Conservation (phyloP, 148 eudicot species). For the Persicaria maculosa region DNA sequence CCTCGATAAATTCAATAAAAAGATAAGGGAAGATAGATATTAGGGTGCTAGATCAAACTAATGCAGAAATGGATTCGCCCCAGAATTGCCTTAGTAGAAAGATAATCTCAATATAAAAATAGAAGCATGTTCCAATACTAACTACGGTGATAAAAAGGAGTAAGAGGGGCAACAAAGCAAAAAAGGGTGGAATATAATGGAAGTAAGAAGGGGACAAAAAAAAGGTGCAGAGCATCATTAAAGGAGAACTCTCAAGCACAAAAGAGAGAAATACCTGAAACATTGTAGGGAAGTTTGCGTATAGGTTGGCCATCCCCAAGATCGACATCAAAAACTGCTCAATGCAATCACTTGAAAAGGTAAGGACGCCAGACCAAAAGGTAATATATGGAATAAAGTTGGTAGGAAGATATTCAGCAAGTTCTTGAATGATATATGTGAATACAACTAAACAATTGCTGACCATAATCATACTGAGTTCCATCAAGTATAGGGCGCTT, state of each 20-base stretch:
- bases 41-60: not conserved
- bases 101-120: not conserved
- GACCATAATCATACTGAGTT: conserved; percentile 77
- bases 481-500: conserved; percentile 69
- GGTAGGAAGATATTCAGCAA: not conserved
- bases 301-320: conserved; percentile 96
- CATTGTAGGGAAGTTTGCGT: conserved; percentile 90
- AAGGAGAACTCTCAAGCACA: conserved; percentile 2
- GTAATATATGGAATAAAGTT: not conserved
- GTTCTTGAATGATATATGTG: not conserved
- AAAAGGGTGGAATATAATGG: not conserved
- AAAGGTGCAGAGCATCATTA: not conserved
- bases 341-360: conserved; percentile 1
- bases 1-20: not conserved
- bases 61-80: not conserved
- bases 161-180: not conserved
- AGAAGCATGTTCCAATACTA: not conserved
- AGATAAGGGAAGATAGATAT: not conserved
- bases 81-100: not conserved
- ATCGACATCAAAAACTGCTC: conserved; percentile 87
- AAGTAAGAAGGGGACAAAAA: not conserved
- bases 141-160: not conserved
- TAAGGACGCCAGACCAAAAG: conserved; percentile 13
- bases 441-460: conserved; percentile 18
- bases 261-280: conserved; percentile 52